Percentiles rank a stretch among this genome's conserved stretches.
Conservation (phyloP, 768 basidiomycete species). For the Rhodotorula toruloides region DNA sequence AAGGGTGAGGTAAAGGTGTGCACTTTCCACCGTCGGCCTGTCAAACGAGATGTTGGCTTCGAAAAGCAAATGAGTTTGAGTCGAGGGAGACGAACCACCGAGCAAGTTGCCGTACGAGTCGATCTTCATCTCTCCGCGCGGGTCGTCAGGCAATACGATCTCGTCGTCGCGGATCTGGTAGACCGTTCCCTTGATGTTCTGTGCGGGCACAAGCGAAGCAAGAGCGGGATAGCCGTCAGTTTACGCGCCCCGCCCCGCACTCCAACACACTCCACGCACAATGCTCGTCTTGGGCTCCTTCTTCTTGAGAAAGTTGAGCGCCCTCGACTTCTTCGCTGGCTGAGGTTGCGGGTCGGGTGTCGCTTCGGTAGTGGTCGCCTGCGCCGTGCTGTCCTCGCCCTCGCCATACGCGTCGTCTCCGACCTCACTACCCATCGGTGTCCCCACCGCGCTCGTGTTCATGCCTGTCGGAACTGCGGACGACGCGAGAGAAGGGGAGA, state of each 20-base stretch:
- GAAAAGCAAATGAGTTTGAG: constrained; percentile 9
- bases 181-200: constrained; percentile 60
- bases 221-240: neutral
- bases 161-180: constrained; percentile 85
- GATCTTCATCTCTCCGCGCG: constrained; percentile 85
- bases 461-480: constrained; percentile 1
- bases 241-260: neutral
- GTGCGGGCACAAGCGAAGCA: constrained; percentile 19
- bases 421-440: constrained; percentile 5
- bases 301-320: constrained; percentile 43
- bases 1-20: constrained; percentile 79
- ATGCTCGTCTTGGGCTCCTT: constrained; percentile 43
- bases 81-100: constrained; percentile 58
- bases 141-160: constrained; percentile 72
- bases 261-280: neutral
- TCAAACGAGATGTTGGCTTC: neutral
- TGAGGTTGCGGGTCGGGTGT: constrained; percentile 10
- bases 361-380: constrained; percentile 1
- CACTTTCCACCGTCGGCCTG: constrained; percentile 83
- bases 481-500: neutral
- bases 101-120: constrained; percentile 75
- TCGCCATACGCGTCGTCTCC: constrained; percentile 2
- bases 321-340: constrained; percentile 7
- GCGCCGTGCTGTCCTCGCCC: neutral
- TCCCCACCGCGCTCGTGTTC: constrained; percentile 3